Percentiles rank a stretch among this genome's conserved stretches.
phyloP scores from a whole-genome alignment of 192 early-diverging fungal species.

The Dissophora globulifera region DNA sequence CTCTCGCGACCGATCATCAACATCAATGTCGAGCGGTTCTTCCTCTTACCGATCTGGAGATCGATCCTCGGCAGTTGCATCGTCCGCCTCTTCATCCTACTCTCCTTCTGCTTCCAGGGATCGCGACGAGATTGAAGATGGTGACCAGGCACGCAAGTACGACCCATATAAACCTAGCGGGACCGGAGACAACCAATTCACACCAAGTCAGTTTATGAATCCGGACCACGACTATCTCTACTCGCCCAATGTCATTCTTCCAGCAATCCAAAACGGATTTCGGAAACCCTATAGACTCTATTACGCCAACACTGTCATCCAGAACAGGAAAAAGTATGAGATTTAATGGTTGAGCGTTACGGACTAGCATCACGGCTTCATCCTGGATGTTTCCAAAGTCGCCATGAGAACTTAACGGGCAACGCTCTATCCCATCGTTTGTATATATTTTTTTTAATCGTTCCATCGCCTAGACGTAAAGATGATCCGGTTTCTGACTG shows the following conservation, averaged over 20 bases:
- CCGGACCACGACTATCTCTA: slow-evolving; percentile 34
- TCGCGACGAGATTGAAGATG: too few species aligned
- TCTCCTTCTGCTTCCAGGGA: too few species aligned
- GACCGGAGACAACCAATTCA: background rate
- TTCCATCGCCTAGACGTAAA: slow-evolving; percentile 6
- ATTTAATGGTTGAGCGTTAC: too few species aligned
- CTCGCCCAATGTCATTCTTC: slow-evolving; percentile 42
- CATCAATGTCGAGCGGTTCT: background rate
- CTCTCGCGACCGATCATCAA: too few species aligned
- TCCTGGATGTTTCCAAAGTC: too few species aligned
- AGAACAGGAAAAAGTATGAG: slow-evolving; percentile 47
- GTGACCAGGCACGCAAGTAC: background rate
- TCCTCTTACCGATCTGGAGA: background rate
- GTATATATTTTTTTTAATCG: too few species aligned
- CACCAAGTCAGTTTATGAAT: slow-evolving; percentile 3
- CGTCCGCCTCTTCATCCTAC: too few species aligned
- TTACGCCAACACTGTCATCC: slow-evolving; percentile 7
- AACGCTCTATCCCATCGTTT: too few species aligned
- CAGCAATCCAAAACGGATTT: slow-evolving; percentile 18
- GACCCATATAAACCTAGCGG: background rate
- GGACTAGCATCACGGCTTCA: too few species aligned
- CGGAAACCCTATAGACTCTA: slow-evolving; percentile 30
- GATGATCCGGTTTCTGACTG: slow-evolving; percentile 35
- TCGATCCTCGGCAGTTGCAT: background rate
- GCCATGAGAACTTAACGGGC: too few species aligned